Percentiles rank a stretch among this genome's conserved stretches.
phyloP scores from a whole-genome alignment of 257 asterid genomes.

The Anisodus acutangulus region DNA sequence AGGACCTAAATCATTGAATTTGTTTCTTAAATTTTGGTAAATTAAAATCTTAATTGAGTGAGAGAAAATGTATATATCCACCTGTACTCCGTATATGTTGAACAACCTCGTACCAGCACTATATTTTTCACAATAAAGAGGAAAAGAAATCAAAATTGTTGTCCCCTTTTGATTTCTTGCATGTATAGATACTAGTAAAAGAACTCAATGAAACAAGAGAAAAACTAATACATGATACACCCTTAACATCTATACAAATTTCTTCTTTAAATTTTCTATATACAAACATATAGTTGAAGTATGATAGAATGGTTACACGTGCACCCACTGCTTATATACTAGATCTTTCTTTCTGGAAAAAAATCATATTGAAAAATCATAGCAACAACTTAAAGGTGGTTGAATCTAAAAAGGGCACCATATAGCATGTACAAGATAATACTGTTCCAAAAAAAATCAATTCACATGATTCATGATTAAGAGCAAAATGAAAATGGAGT shows the following conservation, averaged over 20 bases:
- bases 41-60: background rate
- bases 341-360: background rate
- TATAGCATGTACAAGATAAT: background rate
- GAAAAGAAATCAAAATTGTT: background rate
- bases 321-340: background rate
- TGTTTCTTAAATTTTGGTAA: background rate
- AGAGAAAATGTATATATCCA: background rate
- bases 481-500: conserved; percentile 27
- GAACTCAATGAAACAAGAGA: background rate
- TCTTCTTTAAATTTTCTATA: background rate
- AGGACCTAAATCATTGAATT: background rate
- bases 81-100: background rate
- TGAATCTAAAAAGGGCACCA: background rate
- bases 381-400: conserved; percentile 7
- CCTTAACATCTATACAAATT: background rate
- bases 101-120: background rate
- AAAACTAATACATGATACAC: background rate
- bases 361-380: background rate
- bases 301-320: background rate
- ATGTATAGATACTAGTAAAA: background rate
- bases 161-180: background rate
- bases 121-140: background rate
- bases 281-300: background rate
- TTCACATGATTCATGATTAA: conserved; percentile 5
- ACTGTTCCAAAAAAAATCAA: background rate